These are phyloP conservation scores for Eucalyptus pauciflora DNA, from an alignment of 345 rosid genomes.

Conservation along the genomic window DNA sequence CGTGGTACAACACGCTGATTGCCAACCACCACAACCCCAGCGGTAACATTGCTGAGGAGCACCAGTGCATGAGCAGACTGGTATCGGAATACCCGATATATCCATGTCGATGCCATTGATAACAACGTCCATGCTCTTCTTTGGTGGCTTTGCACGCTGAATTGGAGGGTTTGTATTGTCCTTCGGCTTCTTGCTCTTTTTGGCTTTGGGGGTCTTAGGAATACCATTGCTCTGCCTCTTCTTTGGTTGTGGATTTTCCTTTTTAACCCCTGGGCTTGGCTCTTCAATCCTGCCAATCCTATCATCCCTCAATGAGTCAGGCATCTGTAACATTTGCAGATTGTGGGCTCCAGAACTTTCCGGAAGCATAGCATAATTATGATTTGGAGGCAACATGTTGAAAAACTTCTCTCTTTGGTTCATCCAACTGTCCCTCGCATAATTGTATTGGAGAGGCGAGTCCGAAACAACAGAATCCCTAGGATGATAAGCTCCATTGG, in stretches of 20 bases:
- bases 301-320: slow-evolving; percentile 36
- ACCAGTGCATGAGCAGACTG: slow-evolving; percentile 96
- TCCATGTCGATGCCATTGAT: slow-evolving; percentile 87
- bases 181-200: slow-evolving; percentile 79
- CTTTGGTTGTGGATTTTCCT: slow-evolving; percentile 41
- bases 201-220: slow-evolving; percentile 53
- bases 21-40: slow-evolving; percentile 99
- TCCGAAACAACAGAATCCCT: slow-evolving; percentile 52
- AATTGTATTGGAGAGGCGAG: slow-evolving; percentile 48
- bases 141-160: slow-evolving; percentile 62
- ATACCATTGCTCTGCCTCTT: slow-evolving; percentile 46
- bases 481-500: slow-evolving; percentile 39
- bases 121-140: slow-evolving; percentile 71
- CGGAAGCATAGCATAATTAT: slow-evolving; percentile 35
- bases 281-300: slow-evolving; percentile 43
- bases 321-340: slow-evolving; percentile 55
- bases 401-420: slow-evolving; percentile 64
- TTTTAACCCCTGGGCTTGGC: slow-evolving; percentile 4
- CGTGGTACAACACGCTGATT: slow-evolving; percentile 91
- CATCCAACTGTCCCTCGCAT: slow-evolving; percentile 54
- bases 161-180: slow-evolving; percentile 24
- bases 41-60: slow-evolving; percentile 88
- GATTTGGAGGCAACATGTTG: slow-evolving; percentile 39
- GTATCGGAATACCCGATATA: slow-evolving; percentile 74
- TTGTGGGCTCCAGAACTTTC: slow-evolving; percentile 57